phyloP scores from a whole-genome alignment of 2,329 filamentous ascomycete species.

The Scedosporium minutisporum region DNA sequence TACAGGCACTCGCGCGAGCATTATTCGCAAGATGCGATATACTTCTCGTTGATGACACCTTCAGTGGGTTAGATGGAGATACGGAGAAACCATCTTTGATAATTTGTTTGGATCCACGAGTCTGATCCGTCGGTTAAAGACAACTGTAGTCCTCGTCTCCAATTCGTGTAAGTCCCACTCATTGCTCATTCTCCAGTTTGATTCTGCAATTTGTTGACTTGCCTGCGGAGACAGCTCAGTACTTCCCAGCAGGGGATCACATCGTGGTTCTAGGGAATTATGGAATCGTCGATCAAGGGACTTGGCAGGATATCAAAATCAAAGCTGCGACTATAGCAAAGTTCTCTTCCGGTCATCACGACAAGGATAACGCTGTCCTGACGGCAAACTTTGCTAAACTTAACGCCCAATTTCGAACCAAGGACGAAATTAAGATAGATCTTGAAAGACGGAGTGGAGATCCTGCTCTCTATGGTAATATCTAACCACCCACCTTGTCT shows the following conservation, averaged over 20 bases:
- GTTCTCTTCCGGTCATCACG: background rate
- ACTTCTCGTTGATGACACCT: background rate
- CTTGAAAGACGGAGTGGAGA: background rate
- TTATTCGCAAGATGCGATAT: background rate
- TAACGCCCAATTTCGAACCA: slow-evolving; percentile 1
- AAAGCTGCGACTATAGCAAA: slow-evolving; percentile 6
- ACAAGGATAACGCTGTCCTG: background rate
- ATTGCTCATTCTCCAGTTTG: background rate
- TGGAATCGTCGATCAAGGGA: slow-evolving; percentile 22
- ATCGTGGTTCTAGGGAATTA: slow-evolving; percentile 14
- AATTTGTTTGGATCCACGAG: slow-evolving; percentile 30
- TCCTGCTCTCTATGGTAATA: background rate
- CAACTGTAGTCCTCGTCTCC: slow-evolving; percentile 33
- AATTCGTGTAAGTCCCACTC: slow-evolving; percentile 21
- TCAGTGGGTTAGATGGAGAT: slow-evolving; percentile 31
- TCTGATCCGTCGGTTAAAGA: slow-evolving; percentile 24
- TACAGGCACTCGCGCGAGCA: background rate
- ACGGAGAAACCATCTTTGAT: slow-evolving; percentile 32
- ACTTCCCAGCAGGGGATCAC: slow-evolving; percentile 16
- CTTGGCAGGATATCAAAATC: slow-evolving; percentile 10
- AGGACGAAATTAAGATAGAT: background rate
- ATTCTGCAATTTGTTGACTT: background rate
- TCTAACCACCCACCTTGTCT: background rate
- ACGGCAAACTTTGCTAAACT: slow-evolving; percentile 7
- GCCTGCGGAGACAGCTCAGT: slow-evolving; percentile 16